Base-by-base conservation (phyloP, 2,329 filamentous ascomycete genomes). In the Penicillium sp. region DNA sequence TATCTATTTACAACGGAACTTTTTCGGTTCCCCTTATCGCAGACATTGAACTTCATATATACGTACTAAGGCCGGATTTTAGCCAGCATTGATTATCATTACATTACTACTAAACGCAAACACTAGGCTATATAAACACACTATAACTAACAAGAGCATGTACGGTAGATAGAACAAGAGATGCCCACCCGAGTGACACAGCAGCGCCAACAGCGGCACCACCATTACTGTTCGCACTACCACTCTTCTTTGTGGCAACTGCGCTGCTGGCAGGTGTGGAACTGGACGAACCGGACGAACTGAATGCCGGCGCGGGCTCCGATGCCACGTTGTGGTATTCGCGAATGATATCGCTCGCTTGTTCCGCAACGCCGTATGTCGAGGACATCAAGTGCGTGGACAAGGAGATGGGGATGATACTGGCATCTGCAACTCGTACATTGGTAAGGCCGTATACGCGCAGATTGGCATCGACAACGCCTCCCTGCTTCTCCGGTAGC, bases 321-420 rank as follows among this genome's bases (percentile, higher is more conserved):
- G 44, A 14, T 5, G 30, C 14, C n/a, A 12, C 16, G 6, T 49
- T 40, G n/a, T 53, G 28, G 14, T 42, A 49, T n/a, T 22, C 5
- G 19, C 37, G 51, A 49, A 53, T 53, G 22, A 53, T 53, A 16
- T 40, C 38, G n/a, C 51, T 53, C 5, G 51, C 51, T 28, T 49
- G 64, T 47, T 73, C 70, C 4, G 70, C 69, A 11, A 73, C 31
- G 0, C 69, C 70, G 35, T 72, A 73, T 12, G 70, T 73, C 14
- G 68, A 70, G 5, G 63, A 53, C 69, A 73, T 72, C 17, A 73
- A 60, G 57, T 73, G 70, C 1, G 69, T 68, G 0, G 69, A 70
- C 47, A 73, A 58, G 2, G 69, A 48, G 17, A 68, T 67, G 0
- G 67, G 67, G 0, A 64, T 59, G 5, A 69, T 59, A 50, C 66